These are phyloP conservation scores for Fraxinus velutina DNA, from an alignment of 305 asterid species.

Conservation along the genomic window DNA sequence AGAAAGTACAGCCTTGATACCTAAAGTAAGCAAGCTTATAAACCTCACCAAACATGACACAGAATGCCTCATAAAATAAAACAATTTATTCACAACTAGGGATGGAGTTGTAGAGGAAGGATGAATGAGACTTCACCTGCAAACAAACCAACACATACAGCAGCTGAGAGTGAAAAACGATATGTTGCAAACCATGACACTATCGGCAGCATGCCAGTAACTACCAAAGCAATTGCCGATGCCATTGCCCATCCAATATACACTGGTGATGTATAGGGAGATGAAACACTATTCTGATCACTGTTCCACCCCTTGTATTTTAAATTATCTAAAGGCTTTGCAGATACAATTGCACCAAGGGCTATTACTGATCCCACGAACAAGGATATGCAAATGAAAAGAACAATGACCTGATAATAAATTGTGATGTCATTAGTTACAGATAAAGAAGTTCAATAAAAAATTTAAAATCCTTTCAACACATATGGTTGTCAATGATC, in stretches of 20 bases:
- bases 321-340: constrained; percentile 92
- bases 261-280: constrained; percentile 88
- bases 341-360: constrained; percentile 93
- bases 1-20: neutral
- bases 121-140: constrained; percentile 50
- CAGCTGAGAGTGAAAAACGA: constrained; percentile 89
- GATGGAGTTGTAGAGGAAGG: constrained; percentile 2
- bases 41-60: too few species aligned
- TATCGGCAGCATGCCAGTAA: constrained; percentile 88
- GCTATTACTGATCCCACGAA: constrained; percentile 87
- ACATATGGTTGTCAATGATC: neutral
- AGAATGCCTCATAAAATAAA: too few species aligned
- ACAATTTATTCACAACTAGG: too few species aligned
- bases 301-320: constrained; percentile 74
- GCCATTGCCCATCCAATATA: constrained; percentile 98
- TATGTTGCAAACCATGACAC: constrained; percentile 98
- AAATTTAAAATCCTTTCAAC: neutral
- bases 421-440: constrained; percentile 8
- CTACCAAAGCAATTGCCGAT: constrained; percentile 75
- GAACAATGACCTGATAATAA: constrained; percentile 67
- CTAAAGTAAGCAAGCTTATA: neutral
- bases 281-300: constrained; percentile 58
- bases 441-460: neutral
- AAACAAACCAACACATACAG: constrained; percentile 77
- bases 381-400: constrained; percentile 64